phyloP scores from a whole-genome alignment of 1,284 basidiomycete genomes.

The Trametes polyzona region DNA sequence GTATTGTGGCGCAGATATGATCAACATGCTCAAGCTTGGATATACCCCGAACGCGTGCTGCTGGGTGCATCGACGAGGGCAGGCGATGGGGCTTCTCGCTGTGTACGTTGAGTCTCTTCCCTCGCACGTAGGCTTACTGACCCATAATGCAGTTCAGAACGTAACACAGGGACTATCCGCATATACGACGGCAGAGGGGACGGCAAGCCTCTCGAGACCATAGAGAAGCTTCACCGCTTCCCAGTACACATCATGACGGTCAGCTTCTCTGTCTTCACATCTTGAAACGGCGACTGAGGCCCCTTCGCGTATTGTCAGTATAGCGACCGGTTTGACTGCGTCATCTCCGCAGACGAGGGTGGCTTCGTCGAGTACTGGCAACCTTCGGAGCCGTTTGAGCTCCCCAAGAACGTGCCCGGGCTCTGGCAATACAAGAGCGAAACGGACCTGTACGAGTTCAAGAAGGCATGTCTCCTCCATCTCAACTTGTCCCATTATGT shows the following conservation, averaged over 20 bases:
- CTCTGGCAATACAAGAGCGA: conserved; percentile 91
- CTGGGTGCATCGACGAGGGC: conserved; percentile 91
- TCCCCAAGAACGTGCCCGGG: conserved; percentile 77
- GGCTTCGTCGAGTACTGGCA: conserved; percentile 99
- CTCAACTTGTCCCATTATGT: not conserved
- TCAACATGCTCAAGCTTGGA: conserved; percentile 93
- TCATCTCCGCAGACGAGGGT: conserved; percentile 92
- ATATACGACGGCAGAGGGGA: conserved; percentile 94
- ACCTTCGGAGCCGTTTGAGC: conserved; percentile 83
- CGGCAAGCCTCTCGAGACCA: conserved; percentile 73
- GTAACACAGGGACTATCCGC: conserved; percentile 73
- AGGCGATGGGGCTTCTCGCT: conserved; percentile 88
- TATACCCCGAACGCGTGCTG: conserved; percentile 87
- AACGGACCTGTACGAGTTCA: conserved; percentile 98
- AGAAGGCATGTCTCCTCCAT: conserved; percentile 71
- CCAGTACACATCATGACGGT: conserved; percentile 93
- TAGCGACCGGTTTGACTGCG: conserved; percentile 87
- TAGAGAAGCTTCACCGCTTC: conserved; percentile 81
- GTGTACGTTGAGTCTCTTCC: conserved; percentile 55
- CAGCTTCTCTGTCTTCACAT: conserved; percentile 40
- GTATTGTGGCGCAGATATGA: conserved; percentile 80
- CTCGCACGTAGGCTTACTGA: conserved; percentile 28
- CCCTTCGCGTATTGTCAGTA: conserved; percentile 57
- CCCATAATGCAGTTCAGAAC: conserved; percentile 68
- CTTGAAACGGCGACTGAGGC: not conserved